These are phyloP conservation scores for Entomophthora muscae DNA, from an alignment of 371 early-diverging fungal genomes.

Conservation along the genomic window DNA sequence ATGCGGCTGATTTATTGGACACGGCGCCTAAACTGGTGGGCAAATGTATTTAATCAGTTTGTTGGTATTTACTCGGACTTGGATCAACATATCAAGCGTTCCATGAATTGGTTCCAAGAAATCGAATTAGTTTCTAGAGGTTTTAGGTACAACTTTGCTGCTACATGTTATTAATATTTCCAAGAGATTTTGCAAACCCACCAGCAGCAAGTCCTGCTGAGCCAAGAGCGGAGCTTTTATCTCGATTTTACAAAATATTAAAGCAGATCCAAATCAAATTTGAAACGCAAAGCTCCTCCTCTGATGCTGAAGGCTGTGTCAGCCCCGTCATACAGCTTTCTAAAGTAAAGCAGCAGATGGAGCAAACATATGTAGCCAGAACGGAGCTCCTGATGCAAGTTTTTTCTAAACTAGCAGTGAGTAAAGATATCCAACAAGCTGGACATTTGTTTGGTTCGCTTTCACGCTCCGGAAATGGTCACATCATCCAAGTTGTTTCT, in stretches of 20 bases:
- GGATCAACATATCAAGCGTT: background rate
- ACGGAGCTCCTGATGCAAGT: background rate
- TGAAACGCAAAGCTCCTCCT: background rate
- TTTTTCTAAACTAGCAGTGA: background rate
- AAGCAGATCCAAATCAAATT: background rate
- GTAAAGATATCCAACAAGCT: background rate
- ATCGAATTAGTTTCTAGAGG: background rate
- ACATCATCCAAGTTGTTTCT: background rate
- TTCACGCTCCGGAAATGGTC: background rate
- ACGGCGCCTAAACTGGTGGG: background rate
- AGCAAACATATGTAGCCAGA: background rate
- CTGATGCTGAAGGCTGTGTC: background rate
- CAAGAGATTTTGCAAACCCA: background rate
- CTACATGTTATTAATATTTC: background rate
- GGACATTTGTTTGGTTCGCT: background rate
- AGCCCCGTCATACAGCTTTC: background rate
- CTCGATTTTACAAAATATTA: background rate
- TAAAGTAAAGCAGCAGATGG: background rate
- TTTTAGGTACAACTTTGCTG: background rate
- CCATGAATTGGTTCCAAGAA: background rate
- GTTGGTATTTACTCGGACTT: background rate
- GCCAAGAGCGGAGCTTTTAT: background rate
- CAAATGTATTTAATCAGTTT: background rate
- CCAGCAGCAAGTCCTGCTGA: background rate
- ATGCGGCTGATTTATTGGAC: background rate